Evolutionary conservation across 2,329 filamentous ascomycete species (phyloP), one percentile per base, ranked within the genome.

Genomic region (Claviceps sp.): DNA sequence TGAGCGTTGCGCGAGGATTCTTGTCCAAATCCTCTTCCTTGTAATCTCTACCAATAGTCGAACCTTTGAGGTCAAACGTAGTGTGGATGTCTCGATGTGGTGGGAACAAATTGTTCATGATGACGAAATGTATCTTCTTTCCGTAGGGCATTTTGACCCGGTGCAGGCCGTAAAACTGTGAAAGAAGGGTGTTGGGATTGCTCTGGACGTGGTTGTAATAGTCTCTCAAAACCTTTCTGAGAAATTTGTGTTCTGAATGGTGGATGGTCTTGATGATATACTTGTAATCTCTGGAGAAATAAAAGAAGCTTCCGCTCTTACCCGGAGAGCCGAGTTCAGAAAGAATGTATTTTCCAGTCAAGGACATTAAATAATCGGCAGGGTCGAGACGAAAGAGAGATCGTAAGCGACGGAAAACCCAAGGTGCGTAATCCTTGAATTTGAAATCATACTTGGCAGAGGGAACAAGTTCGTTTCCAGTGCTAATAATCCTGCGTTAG

Each of bases 221-320:
- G 55, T 97, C 87, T 64, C 85, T 88, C 53, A 94, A 73, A 53
- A 91, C 87, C 68, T 85, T 89, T 50, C 87, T 77, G 48, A 94
- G 75, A 57, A 91, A 90, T 62, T 90, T 90, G 73, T 91, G 87
- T 68, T 98, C 93, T 60, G 82, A 82, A 62, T 97, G 93, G 66
- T 98, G 93, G 59, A 98, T 97, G 22, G 93, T 98, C 72, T 98
- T 98, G 79, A 98, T 98, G 70, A 98, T 98, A 71, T 98, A 98
- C 71, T 96, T 97, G 77, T 98, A 98, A 70, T 98, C 93, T 62
- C 93, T 80, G 47, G 93, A 97, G 71, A 97, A 98, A 75, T 98
- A 98, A 73, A 98, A 98, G 73, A 98, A 98, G 68, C 90, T 97
- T 58, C 93, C 93, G 67, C 90, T 96, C 74, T 98, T 98, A 55